A percentile compares a stretch with the other conserved stretches of the same genome.
Evolutionary conservation across 768 basidiomycete species (phyloP).

Genomic region (Dacryopinax spathularia): DNA sequence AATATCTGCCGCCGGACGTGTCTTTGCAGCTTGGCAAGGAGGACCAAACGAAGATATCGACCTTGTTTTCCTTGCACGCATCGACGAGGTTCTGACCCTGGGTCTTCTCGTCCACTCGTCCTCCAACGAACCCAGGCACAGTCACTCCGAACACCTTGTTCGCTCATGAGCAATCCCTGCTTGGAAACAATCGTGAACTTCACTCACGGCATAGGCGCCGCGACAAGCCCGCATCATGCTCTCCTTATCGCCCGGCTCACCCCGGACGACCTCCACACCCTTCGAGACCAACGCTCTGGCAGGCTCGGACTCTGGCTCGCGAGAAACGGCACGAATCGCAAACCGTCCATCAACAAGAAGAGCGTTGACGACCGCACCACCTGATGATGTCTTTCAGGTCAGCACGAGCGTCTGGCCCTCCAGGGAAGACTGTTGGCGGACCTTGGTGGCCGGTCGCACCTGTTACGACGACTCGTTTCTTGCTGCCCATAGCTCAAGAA

Average conservation of each 20-base stretch:
- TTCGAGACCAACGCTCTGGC: not conserved
- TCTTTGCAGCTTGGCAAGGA: not conserved
- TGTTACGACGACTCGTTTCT: not conserved
- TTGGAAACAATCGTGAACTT: not conserved
- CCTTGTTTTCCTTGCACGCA: constrained; percentile 18
- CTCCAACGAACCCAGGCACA: not conserved
- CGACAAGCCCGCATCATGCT: not conserved
- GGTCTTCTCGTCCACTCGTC: not conserved
- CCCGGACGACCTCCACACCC: not conserved
- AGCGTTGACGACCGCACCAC: not conserved
- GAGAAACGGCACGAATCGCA: not conserved
- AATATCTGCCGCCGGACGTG: not conserved
- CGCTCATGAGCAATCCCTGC: not conserved
- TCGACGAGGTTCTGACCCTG: constrained; percentile 19
- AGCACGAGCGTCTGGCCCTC: not conserved
- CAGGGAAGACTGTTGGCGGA: not conserved
- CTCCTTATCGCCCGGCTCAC: not conserved
- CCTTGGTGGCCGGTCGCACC: not conserved
- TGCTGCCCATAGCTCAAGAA: too few relatives aligned
- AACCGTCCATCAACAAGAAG: not conserved
- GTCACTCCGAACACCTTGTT: not conserved
- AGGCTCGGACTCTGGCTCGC: not conserved
- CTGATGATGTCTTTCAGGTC: not conserved
- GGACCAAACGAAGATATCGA: constrained; percentile 18
- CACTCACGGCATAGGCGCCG: not conserved